A percentile compares a stretch with the other conserved stretches of the same genome.
Evolutionary conservation across 1,139 yeast species (phyloP).

Genomic region (Pneumocystis canis): DNA sequence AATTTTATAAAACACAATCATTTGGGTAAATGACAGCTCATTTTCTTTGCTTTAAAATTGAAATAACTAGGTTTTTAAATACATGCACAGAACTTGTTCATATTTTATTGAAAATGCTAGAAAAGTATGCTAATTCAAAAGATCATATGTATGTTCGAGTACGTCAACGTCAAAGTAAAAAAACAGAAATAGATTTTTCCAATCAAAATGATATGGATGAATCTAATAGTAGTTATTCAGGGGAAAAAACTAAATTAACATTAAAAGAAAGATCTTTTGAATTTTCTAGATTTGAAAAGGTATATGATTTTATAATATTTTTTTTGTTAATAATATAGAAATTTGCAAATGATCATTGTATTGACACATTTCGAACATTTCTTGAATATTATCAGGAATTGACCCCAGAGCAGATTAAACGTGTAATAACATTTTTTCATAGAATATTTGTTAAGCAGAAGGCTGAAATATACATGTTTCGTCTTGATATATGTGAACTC

Average conservation of each 20-base stretch:
- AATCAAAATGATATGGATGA: slow-evolving; percentile 19
- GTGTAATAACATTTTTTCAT: slow-evolving; percentile 57
- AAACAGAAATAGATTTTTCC: not conserved
- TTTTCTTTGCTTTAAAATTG: not conserved
- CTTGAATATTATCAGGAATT: slow-evolving; percentile 48
- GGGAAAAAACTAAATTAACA: slow-evolving; percentile 22
- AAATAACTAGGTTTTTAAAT: slow-evolving; percentile 40
- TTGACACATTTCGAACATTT: slow-evolving; percentile 40
- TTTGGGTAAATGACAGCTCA: slow-evolving; percentile 2
- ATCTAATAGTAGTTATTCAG: slow-evolving; percentile 29
- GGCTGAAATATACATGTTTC: slow-evolving; percentile 43
- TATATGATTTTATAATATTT: slow-evolving; percentile 1
- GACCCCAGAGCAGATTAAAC: slow-evolving; percentile 43
- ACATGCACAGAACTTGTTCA: slow-evolving; percentile 55
- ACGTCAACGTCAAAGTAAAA: slow-evolving; percentile 21
- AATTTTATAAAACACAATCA: slow-evolving; percentile 40
- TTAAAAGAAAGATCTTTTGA: slow-evolving; percentile 41
- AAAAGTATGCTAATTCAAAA: slow-evolving; percentile 49
- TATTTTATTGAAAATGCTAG: slow-evolving; percentile 52
- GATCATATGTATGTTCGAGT: slow-evolving; percentile 18
- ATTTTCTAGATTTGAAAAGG: slow-evolving; percentile 28
- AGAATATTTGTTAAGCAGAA: slow-evolving; percentile 53
- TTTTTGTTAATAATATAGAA: slow-evolving; percentile 12
- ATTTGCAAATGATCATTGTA: slow-evolving; percentile 29
- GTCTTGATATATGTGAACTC: slow-evolving; percentile 60